These are phyloP conservation scores for Saccharomyces eubayanus DNA, from an alignment of 805 yeast genomes.

Conservation along the genomic window DNA sequence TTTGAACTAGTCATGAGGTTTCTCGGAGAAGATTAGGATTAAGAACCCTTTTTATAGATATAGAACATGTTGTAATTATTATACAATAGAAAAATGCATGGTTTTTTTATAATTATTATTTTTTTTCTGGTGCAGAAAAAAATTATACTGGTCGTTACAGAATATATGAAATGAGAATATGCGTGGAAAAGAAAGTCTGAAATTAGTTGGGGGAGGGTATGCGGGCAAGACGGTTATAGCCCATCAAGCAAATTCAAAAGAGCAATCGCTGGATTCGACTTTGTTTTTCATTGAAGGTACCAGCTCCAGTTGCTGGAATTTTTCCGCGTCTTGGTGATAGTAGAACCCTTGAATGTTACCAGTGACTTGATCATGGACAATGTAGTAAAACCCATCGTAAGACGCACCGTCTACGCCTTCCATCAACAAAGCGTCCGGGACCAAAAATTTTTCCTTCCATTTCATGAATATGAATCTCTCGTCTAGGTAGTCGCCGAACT, in stretches of 20 bases:
- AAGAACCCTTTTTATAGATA: background rate
- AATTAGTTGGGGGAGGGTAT: background rate
- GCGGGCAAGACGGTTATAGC: background rate
- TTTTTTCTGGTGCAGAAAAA: background rate
- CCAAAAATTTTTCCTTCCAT: constrained; percentile 86
- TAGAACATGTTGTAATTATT: background rate
- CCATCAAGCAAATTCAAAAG: constrained; percentile 19
- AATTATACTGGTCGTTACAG: background rate
- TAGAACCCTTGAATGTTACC: constrained; percentile 77
- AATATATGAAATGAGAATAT: background rate
- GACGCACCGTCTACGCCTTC: constrained; percentile 55
- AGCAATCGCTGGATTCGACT: constrained; percentile 11
- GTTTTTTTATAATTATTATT: background rate
- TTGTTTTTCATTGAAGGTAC: constrained; percentile 17
- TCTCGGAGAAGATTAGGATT: constrained; percentile 33
- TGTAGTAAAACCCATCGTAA: constrained; percentile 86
- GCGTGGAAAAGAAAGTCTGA: background rate
- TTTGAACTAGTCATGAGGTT: constrained; percentile 82
- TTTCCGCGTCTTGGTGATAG: constrained; percentile 72
- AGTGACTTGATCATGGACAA: constrained; percentile 67
- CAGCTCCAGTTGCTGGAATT: constrained; percentile 64
- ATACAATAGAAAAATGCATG: background rate
- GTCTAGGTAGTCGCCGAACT: constrained; percentile 25
- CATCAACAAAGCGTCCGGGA: constrained; percentile 59
- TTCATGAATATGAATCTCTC: constrained; percentile 69